Base-by-base conservation (phyloP, 768 basidiomycete genomes). In the Neoboletus brunneissimus region DNA sequence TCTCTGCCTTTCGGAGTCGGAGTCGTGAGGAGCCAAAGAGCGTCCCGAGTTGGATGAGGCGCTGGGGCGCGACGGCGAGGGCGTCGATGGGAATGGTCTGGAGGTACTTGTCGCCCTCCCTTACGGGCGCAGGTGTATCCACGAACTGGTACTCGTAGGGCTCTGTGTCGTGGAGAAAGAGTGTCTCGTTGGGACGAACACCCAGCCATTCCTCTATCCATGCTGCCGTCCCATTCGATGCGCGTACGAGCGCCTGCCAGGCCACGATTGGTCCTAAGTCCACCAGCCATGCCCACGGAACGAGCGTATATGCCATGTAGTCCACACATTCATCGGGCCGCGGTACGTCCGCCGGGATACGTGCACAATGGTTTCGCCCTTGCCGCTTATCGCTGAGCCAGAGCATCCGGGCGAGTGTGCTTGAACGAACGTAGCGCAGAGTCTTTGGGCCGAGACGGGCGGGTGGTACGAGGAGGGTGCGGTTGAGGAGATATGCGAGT, bases 391-490 rank as follows among this genome's bases (percentile, higher is more conserved):
- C 76, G 1, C 81, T 79, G 32, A 83, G 69, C 41, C 71, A 66
- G 46, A 85, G 73, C 32, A 75, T 72, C 12, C 70, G 76, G 11
- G 42, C 72, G 69, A 49, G 90, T 70, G 41, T 75, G 74, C 58
- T 81, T 72, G 65, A 82, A 83, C 53, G 76, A 73, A 80, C 73
- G 66, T 88, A 90, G 41, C 79, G 82, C 40, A 88, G 73, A 7
- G 86, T 80, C 64, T 77, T 80, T 42, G 62, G 69, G 38, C 89
- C 88, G 7, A 91, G 80, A 38, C 85, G 83, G 29, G 87, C 76
- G 12, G 87, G 87, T n/a, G 91, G 90, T 32, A 91, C 74, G 59
- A 93, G 81, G 32, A 93, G 77, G 12, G 89, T 94, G 57, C 89
- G 86, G 72, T 87, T 85, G 56, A 91, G 80, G 31, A 87, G 67